A percentile compares a stretch with the other conserved stretches of the same genome.
Conservation (phyloP, 2,329 filamentous ascomycete species). For the Verticillium isaacii region DNA sequence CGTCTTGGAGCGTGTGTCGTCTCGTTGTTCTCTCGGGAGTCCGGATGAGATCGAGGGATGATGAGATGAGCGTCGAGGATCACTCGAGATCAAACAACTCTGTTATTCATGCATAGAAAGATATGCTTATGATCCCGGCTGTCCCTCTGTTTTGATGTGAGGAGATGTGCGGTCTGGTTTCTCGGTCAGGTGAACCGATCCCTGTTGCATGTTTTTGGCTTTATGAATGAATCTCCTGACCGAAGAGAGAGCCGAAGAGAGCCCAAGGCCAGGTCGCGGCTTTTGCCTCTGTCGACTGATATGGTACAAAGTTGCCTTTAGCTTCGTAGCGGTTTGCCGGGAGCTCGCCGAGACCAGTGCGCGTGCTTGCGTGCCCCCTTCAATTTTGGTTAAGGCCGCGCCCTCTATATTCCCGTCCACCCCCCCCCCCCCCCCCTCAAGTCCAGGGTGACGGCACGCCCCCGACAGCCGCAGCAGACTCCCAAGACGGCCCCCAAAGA, state of each 20-base stretch:
- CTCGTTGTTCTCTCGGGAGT: slow-evolving; percentile 11
- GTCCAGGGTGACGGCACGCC: slow-evolving; percentile 13
- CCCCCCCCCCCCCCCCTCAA: neutral
- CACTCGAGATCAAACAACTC: slow-evolving; percentile 32
- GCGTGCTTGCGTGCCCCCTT: neutral
- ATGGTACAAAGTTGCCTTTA: neutral
- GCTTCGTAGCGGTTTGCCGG: neutral
- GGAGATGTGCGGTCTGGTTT: neutral
- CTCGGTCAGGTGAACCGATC: neutral
- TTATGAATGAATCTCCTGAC: neutral
- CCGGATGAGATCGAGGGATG: slow-evolving; percentile 26
- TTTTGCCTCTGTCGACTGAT: neutral
- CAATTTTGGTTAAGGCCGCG: neutral
- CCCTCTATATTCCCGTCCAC: neutral
- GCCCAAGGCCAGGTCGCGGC: neutral
- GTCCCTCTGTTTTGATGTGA: neutral
- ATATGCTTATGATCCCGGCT: neutral
- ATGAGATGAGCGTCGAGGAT: slow-evolving; percentile 28
- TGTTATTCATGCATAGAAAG: slow-evolving; percentile 20
- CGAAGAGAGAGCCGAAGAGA: neutral
- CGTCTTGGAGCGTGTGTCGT: neutral
- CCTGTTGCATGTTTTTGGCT: neutral
- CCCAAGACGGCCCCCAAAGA: slow-evolving; percentile 11
- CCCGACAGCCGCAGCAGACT: slow-evolving; percentile 10
- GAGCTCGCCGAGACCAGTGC: neutral